phyloP scores from a whole-genome alignment of 208 protist genomes.

The Blechomonas ayalai region DNA sequence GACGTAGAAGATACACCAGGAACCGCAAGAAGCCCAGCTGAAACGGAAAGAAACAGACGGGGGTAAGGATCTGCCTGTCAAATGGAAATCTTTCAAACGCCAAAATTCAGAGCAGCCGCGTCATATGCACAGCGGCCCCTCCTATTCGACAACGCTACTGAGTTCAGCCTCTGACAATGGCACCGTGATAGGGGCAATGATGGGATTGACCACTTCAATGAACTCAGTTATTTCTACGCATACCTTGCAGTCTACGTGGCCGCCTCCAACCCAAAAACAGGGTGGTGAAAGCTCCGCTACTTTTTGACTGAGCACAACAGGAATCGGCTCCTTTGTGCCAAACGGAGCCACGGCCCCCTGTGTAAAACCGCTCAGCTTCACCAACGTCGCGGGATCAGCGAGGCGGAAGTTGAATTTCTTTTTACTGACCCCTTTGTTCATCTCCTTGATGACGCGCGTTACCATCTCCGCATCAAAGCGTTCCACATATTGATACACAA shows the following conservation, averaged over 20 bases:
- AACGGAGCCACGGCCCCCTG: slow-evolving; percentile 75
- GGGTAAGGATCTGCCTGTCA: too few species aligned
- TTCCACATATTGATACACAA: slow-evolving; percentile 80
- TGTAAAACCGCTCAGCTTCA: slow-evolving; percentile 56
- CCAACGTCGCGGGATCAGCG: slow-evolving; percentile 34
- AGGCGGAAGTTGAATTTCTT: slow-evolving; percentile 87
- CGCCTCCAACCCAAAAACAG: slow-evolving; percentile 68
- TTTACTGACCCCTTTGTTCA: slow-evolving; percentile 77
- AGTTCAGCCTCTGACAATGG: slow-evolving; percentile 65
- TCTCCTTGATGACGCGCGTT: slow-evolving; percentile 36
- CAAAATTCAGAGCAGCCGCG: too few species aligned
- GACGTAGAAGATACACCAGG: too few species aligned
- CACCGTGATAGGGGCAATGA: slow-evolving; percentile 59
- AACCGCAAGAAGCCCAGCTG: too few species aligned
- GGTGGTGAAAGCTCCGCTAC: slow-evolving; percentile 37
- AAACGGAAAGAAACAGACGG: too few species aligned
- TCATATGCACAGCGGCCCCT: too few species aligned
- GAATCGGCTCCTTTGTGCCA: slow-evolving; percentile 31
- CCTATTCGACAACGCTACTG: slow-evolving; percentile 10
- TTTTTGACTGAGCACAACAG: slow-evolving; percentile 59
- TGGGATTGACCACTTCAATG: slow-evolving; percentile 35
- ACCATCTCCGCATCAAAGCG: slow-evolving; percentile 70
- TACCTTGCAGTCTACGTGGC: slow-evolving; percentile 80
- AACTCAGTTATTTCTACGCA: slow-evolving; percentile 63
- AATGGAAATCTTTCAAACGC: too few species aligned